These are phyloP conservation scores for Pisolithus microcarpus DNA, from an alignment of 768 basidiomycete genomes.

Conservation along the genomic window DNA sequence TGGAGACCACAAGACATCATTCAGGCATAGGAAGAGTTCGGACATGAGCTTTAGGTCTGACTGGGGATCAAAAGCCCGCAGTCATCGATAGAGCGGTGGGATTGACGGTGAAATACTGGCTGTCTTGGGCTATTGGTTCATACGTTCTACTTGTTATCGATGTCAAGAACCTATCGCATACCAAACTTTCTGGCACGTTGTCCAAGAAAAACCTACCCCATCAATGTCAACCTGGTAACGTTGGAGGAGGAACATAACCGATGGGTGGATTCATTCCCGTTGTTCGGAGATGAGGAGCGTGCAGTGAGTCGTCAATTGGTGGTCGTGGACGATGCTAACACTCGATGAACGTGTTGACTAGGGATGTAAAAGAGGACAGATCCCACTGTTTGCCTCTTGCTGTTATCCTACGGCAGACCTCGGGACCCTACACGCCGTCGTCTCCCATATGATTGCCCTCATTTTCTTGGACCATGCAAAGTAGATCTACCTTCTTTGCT, in stretches of 20 bases:
- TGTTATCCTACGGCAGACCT: constrained; percentile 14
- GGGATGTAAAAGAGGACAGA: constrained; percentile 18
- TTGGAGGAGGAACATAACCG: constrained; percentile 11
- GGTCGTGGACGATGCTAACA: not conserved
- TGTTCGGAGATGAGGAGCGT: constrained; percentile 11
- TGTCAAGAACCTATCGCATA: constrained; percentile 1
- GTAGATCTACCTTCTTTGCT: constrained; percentile 1
- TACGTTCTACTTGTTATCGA: not conserved
- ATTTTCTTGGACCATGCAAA: constrained; percentile 18
- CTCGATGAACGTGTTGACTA: not conserved
- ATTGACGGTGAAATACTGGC: too few relatives aligned
- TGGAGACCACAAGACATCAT: too few relatives aligned
- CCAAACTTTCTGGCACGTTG: constrained; percentile 1
- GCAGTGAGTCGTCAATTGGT: constrained; percentile 3
- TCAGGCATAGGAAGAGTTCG: too few relatives aligned
- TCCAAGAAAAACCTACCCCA: constrained; percentile 9
- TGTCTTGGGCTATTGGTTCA: too few relatives aligned
- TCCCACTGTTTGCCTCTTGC: constrained; percentile 14
- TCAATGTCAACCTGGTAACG: constrained; percentile 10
- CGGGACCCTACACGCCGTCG: constrained; percentile 11
- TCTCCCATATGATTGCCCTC: constrained; percentile 15
- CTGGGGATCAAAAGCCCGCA: too few relatives aligned
- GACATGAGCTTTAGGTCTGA: too few relatives aligned
- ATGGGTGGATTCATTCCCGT: constrained; percentile 14
- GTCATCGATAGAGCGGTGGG: too few relatives aligned